phyloP scores from a whole-genome alignment of 2,329 filamentous ascomycete genomes.

The Pestalotiopsis fici region DNA sequence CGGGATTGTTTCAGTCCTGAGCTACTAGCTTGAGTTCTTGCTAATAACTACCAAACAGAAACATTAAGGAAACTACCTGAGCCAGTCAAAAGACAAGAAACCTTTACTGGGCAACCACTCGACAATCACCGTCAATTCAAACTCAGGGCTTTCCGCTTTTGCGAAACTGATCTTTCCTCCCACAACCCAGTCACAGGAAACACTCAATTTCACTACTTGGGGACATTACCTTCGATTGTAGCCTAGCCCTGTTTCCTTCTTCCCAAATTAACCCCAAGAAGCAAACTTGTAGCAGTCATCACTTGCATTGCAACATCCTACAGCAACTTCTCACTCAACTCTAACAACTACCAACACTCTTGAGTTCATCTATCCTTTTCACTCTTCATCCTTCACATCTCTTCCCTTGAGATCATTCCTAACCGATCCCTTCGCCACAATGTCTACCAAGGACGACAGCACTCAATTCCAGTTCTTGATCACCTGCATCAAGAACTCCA shows the following conservation, averaged over 20 bases:
- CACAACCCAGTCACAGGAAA: no score
- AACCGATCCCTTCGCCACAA: not conserved
- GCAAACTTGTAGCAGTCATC: not conserved
- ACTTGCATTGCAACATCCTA: not conserved
- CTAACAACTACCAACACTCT: not conserved
- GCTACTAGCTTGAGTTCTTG: no score
- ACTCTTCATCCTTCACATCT: not conserved
- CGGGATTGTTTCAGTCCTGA: not conserved
- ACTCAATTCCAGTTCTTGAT: slow-evolving; percentile 67
- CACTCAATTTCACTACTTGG: no score
- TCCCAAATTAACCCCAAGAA: not conserved
- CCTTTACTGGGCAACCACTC: no score
- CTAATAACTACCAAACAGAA: no score
- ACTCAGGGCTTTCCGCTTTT: no score
- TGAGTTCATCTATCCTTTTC: not conserved
- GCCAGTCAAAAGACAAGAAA: no score
- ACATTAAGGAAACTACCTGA: no score
- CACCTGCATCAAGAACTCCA: slow-evolving; percentile 63
- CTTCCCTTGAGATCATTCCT: not conserved
- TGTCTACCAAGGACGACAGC: slow-evolving; percentile 45
- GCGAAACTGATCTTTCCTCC: no score
- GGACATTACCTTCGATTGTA: no score
- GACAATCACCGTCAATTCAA: no score
- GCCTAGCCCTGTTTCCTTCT: not conserved
- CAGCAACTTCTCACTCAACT: not conserved